phyloP scores from a whole-genome alignment of 345 rosid species.

The Lenwebbia sp. region DNA sequence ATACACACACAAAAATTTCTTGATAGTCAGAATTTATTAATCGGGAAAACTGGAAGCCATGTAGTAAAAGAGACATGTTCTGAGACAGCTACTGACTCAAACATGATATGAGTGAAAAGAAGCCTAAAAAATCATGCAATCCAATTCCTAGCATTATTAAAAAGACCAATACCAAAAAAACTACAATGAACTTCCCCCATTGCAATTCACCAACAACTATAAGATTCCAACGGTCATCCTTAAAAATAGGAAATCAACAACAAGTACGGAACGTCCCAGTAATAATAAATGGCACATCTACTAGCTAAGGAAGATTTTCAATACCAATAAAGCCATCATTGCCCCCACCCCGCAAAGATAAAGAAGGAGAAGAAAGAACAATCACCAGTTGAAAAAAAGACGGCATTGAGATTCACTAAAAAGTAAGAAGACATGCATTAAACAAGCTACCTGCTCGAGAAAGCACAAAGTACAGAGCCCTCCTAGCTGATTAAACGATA shows the following conservation, averaged over 20 bases:
- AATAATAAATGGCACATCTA: background rate
- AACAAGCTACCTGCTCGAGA: conserved; percentile 65
- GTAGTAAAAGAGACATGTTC: background rate
- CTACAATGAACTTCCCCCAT: background rate
- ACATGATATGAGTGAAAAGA: background rate
- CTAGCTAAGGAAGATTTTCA: background rate
- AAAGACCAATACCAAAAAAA: background rate
- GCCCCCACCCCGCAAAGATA: background rate
- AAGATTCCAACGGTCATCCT: background rate
- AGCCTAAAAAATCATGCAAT: background rate
- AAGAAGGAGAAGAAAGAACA: background rate
- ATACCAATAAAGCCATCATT: background rate
- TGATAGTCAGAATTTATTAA: background rate
- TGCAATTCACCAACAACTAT: background rate
- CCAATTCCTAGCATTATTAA: background rate
- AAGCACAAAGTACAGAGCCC: conserved; percentile 84
- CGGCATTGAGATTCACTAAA: background rate
- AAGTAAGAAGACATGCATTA: background rate
- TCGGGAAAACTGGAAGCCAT: background rate
- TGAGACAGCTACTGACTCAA: background rate
- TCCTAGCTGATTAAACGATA: conserved; percentile 86
- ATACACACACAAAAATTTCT: background rate
- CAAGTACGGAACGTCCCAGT: background rate
- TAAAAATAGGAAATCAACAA: background rate
- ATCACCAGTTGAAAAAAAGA: background rate